Evolutionary conservation across 345 rosid genomes (phyloP).

Genomic region (Mangifera indica): DNA sequence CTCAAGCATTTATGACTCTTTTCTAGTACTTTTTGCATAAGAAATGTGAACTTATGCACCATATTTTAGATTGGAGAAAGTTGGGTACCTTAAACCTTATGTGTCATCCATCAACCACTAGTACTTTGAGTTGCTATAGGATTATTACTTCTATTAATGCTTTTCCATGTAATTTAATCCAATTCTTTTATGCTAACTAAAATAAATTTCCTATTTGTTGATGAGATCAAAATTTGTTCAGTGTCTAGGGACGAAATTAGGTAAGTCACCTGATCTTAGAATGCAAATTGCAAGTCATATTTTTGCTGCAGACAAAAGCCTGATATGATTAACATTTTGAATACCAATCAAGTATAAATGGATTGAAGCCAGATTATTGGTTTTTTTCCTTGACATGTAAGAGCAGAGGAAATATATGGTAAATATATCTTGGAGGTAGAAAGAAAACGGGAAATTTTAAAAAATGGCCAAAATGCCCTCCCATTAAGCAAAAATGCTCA

Average conservation of each 20-base stretch:
- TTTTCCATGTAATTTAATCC: not conserved
- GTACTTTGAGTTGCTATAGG: not conserved
- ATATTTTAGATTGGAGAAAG: not conserved
- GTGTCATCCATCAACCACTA: not conserved
- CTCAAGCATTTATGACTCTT: constrained; percentile 6
- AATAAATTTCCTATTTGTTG: not conserved
- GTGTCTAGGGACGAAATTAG: not conserved
- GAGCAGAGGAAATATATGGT: not conserved
- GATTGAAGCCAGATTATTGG: not conserved
- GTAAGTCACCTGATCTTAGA: no score
- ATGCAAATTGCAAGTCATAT: no score
- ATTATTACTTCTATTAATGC: not conserved
- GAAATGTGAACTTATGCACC: not conserved
- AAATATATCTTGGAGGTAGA: no score
- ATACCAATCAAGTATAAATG: not conserved
- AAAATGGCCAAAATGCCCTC: no score
- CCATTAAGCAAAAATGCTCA: no score
- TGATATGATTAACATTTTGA: not conserved
- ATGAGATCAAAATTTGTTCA: not conserved
- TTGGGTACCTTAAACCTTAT: constrained; percentile 3
- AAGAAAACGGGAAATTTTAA: no score
- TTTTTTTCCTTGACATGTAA: not conserved
- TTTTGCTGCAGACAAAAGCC: no score
- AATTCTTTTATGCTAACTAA: not conserved
- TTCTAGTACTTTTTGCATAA: not conserved